phyloP scores from a whole-genome alignment of 2,329 filamentous ascomycete genomes.

The Chaetoscypha palmicola region DNA sequence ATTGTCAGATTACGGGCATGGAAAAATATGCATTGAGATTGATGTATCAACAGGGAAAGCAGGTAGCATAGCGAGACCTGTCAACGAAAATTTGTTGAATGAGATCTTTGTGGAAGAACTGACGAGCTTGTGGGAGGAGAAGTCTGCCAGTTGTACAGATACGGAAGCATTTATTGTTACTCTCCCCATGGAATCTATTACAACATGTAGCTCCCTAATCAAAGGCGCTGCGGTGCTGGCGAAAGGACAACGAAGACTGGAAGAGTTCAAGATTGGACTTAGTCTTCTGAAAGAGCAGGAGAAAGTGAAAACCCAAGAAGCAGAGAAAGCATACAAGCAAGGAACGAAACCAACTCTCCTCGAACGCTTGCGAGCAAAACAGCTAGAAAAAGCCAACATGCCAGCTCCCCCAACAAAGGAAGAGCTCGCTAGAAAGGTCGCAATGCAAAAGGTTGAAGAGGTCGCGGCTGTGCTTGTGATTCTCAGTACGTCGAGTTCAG shows the following conservation, averaged over 20 bases:
- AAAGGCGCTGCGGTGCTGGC: constrained; percentile 51
- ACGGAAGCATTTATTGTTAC: constrained; percentile 42
- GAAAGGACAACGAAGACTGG: constrained; percentile 63
- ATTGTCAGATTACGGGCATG: constrained; percentile 45
- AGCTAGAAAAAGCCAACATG: constrained; percentile 43
- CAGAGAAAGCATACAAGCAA: constrained; percentile 9
- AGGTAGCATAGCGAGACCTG: constrained; percentile 31
- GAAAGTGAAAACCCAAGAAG: constrained; percentile 29
- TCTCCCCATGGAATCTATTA: constrained; percentile 50
- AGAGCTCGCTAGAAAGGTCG: constrained; percentile 54
- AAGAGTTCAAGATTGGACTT: constrained; percentile 60
- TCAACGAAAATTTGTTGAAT: constrained; percentile 48
- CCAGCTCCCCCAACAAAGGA: constrained; percentile 42
- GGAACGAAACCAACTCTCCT: constrained; percentile 57
- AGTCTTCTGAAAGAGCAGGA: constrained; percentile 42
- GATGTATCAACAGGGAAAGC: constrained; percentile 9
- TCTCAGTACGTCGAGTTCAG: constrained; percentile 48
- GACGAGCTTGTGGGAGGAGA: constrained; percentile 36
- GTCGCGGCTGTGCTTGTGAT: constrained; percentile 61
- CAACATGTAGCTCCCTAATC: constrained; percentile 42
- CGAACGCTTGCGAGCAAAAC: constrained; percentile 69
- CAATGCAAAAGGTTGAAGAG: constrained; percentile 61
- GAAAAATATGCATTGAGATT: constrained; percentile 53
- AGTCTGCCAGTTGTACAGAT: constrained; percentile 2
- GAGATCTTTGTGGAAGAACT: constrained; percentile 48